Conservation (phyloP, 768 basidiomycete species). For the Lactarius tabidus region DNA sequence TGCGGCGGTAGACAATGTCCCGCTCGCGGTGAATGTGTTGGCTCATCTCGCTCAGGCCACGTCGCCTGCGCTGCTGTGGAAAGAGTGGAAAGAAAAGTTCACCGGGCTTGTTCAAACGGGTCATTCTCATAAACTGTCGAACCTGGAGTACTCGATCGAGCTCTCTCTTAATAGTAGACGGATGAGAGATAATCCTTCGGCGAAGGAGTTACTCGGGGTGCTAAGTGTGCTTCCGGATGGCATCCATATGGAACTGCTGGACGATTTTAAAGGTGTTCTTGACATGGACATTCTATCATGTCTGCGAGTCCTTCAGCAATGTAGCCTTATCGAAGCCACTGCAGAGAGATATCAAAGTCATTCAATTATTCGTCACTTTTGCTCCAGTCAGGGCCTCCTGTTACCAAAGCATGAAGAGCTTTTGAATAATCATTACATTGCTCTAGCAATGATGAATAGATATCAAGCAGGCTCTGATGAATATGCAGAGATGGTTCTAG, state of each 20-base stretch:
- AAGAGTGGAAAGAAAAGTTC: constrained; percentile 2
- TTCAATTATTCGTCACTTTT: constrained; percentile 1
- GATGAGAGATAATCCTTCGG: constrained; percentile 2
- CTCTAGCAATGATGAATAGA: not conserved
- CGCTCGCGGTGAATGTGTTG: constrained; percentile 8
- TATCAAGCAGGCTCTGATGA: not conserved
- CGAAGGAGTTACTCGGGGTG: constrained; percentile 2
- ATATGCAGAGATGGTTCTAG: constrained; percentile 2
- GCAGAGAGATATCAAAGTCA: constrained; percentile 1
- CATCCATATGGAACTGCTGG: not conserved
- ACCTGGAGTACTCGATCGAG: constrained; percentile 8
- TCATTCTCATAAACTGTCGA: not conserved
- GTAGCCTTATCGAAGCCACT: not conserved
- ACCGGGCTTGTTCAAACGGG: not conserved
- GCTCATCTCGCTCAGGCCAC: constrained; percentile 3
- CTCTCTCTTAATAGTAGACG: constrained; percentile 5
- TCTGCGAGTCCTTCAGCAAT: not conserved
- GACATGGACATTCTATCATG: not conserved
- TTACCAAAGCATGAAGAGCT: not conserved
- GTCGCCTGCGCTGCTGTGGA: not conserved
- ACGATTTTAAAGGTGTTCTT: not conserved
- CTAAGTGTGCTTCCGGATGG: constrained; percentile 8
- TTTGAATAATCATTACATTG: not conserved
- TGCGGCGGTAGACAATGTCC: constrained; percentile 5
- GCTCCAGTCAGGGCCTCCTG: not conserved